Base-by-base conservation (phyloP, 768 basidiomycete genomes). In the Phlegmacium glaucopus region DNA sequence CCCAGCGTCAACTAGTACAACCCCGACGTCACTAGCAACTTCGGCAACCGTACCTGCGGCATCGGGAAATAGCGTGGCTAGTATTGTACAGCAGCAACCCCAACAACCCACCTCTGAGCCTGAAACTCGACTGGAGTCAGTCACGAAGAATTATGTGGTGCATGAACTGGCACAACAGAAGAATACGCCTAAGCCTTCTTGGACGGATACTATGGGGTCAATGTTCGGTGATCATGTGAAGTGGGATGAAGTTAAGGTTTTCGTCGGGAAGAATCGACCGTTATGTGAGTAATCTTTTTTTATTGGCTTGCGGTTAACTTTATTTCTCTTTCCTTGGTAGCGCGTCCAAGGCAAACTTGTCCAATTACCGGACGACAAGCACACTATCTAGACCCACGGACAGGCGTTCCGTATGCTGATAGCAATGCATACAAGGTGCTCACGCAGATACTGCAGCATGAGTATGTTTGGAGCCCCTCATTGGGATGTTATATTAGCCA, bases 141-240 rank as follows among this genome's bases (percentile, higher is more conserved):
- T 82, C 1, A 65, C 77, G 6, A 86, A 79, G 58, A 88, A 84
- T 57, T 90, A 90, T 55, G 65, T 91, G 3, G 65, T 90, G 2
- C 84, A 90, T 57, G 85, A 88, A 54, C 53, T 73, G 3, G 70
- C 66, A 2, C 80, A 85, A 51, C 60, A 64, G 1, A 66, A 73
- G 17, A 69, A 68, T 4, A 63, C 66, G 1, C 63, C 70, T 0
- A 80, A 80, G 48, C 84, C 87, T 0, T 59, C 64, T 0, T 87
- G 88, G 86, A 72, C 68, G 39, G 79, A 85, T 26, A 90, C 86
- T 9, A 88, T 94, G 85, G 58, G 74, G 6, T 83, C 90, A 1
- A 75, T 95, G 70, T 91, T 97, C 56, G 93, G 94, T 2, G 74
- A 87, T 42, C 86, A 94, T 55, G 84, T 85, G 8, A 76, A 84